Percentiles rank a stretch among this genome's conserved stretches.
Evolutionary conservation across 2,329 filamentous ascomycete genomes (phyloP).

Genomic region (Seiridium unicorne): DNA sequence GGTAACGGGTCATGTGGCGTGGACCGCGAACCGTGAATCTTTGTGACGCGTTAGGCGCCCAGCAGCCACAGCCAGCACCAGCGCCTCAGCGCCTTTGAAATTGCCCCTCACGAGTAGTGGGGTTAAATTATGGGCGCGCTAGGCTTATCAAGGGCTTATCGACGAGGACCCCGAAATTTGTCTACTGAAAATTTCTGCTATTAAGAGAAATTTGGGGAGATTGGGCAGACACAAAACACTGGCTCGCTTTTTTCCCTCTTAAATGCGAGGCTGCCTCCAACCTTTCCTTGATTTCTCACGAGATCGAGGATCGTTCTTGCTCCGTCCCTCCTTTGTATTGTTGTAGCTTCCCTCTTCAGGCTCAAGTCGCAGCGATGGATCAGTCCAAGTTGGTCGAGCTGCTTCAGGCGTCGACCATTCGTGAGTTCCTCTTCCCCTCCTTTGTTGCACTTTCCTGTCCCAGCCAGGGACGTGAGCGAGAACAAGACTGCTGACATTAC

Average conservation of each 20-base stretch:
- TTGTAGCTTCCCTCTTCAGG: not conserved
- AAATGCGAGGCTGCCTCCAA: not conserved
- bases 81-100: no score
- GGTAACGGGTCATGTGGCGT: no score
- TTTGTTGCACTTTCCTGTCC: not conserved
- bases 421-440: conserved; percentile 48
- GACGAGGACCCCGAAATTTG: conserved; percentile 7
- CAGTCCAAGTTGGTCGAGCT: conserved; percentile 82
- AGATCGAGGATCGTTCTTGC: conserved; percentile 3
- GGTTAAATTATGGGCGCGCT: not conserved
- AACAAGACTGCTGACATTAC: conserved; percentile 30
- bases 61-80: no score
- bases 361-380: conserved; percentile 58
- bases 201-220: conserved; percentile 5
- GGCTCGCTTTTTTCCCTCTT: not conserved
- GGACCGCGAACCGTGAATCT: no score
- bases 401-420: conserved; percentile 83
- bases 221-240: conserved; percentile 5
- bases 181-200: conserved; percentile 7
- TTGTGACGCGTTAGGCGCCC: not conserved
- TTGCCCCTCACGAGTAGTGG: not conserved
- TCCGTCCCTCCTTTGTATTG: conserved; percentile 3
- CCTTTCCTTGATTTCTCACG: not conserved
- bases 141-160: conserved; percentile 7
- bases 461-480: not conserved